These are phyloP conservation scores for Trypethelium eluteriae DNA, from an alignment of 495 filamentous ascomycete species.

Conservation along the genomic window DNA sequence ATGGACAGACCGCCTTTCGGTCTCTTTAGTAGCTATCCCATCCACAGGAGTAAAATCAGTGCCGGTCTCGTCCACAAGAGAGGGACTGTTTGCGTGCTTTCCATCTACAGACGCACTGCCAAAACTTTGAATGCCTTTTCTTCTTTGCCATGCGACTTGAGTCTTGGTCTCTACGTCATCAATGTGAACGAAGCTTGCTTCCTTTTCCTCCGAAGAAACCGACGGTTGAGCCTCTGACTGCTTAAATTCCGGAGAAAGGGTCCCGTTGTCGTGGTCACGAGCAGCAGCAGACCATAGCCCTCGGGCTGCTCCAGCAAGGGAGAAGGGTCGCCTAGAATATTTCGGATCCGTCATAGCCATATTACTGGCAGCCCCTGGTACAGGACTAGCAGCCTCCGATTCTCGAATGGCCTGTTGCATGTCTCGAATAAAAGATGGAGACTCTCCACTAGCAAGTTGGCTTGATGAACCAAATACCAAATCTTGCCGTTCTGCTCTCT, in stretches of 20 bases:
- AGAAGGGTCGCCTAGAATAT: constrained; percentile 15
- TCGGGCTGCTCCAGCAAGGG: constrained; percentile 17
- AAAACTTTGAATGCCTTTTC: not conserved
- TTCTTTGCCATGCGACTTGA: not conserved
- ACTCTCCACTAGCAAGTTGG: constrained; percentile 72
- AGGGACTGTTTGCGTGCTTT: not conserved
- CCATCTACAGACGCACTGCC: not conserved
- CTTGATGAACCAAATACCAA: constrained; percentile 90
- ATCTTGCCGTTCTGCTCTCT: constrained; percentile 62
- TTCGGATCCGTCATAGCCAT: not conserved
- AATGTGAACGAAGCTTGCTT: constrained; percentile 16
- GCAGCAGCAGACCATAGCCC: constrained; percentile 26
- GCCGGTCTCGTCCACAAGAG: not conserved
- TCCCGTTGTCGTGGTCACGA: constrained; percentile 20
- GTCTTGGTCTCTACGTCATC: not conserved
- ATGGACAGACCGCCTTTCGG: too few relatives aligned
- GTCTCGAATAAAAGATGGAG: constrained; percentile 58
- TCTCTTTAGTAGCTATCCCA: not conserved
- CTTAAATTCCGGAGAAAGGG: constrained; percentile 1
- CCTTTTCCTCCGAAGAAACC: constrained; percentile 5
- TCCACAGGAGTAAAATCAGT: not conserved
- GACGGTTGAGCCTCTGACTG: not conserved
- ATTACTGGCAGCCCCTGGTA: not conserved
- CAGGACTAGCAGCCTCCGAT: constrained; percentile 38
- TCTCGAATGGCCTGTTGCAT: constrained; percentile 61